These are phyloP conservation scores for Russula earlei DNA, from an alignment of 768 basidiomycete species.

Conservation along the genomic window DNA sequence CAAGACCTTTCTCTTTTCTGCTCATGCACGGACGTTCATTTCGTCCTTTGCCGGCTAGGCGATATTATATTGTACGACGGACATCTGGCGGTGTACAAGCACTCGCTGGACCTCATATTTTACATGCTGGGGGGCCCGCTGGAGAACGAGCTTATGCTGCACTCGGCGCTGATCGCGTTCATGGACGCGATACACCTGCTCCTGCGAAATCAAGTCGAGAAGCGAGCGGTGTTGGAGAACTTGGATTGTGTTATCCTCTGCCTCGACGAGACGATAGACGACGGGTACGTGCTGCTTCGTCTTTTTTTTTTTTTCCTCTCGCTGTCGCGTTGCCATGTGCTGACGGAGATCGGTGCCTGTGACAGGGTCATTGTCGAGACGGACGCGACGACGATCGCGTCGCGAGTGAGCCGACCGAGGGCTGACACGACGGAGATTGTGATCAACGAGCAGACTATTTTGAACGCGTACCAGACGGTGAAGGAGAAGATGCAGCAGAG, in stretches of 20 bases:
- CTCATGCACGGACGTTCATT: not conserved
- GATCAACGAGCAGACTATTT: slow-evolving; percentile 95
- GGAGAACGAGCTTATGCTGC: slow-evolving; percentile 96
- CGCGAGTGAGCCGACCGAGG: slow-evolving; percentile 83
- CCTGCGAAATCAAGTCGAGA: slow-evolving; percentile 88
- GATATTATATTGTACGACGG: slow-evolving; percentile 90
- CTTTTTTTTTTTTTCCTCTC: too few species aligned
- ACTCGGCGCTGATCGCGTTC: slow-evolving; percentile 74
- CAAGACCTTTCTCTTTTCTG: not conserved
- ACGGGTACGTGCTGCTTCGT: slow-evolving; percentile 60
- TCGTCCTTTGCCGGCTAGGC: slow-evolving; percentile 37
- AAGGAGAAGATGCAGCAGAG: slow-evolving; percentile 78
- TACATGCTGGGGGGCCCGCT: slow-evolving; percentile 81
- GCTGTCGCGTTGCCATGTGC: not conserved
- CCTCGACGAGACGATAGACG: slow-evolving; percentile 94
- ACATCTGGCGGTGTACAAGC: slow-evolving; percentile 87
- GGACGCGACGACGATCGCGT: slow-evolving; percentile 90
- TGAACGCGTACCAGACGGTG: slow-evolving; percentile 88
- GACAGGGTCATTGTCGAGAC: slow-evolving; percentile 92
- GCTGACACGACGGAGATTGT: slow-evolving; percentile 94
- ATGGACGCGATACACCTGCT: slow-evolving; percentile 80
- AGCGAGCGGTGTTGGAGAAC: slow-evolving; percentile 89
- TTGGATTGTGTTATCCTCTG: slow-evolving; percentile 87
- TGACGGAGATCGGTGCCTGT: not conserved
- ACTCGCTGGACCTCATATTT: slow-evolving; percentile 91